Base-by-base conservation (phyloP, 148 eudicot species). In the Rhododendron griersonianum region DNA sequence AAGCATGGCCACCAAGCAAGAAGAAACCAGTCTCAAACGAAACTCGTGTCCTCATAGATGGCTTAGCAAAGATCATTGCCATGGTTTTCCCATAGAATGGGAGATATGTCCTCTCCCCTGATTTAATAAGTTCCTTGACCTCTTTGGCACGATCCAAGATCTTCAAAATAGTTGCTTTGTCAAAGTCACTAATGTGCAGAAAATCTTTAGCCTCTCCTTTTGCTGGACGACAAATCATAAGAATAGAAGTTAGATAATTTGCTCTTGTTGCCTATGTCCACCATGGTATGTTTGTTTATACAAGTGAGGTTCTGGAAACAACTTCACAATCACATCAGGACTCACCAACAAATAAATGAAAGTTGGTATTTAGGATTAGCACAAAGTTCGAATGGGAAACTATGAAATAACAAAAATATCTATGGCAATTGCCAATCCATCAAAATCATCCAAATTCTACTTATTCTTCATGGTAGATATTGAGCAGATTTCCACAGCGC, bases 51-150 rank as follows among this genome's bases (percentile, higher is more conserved):
- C 99, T 90, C 99, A 97, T 97, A 82, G 99, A 97, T 51, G 99
- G 99, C 88, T 97, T 97, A 69, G 99, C 95, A 93, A 97, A 97
- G 45, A 97, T 97, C 99, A 97, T 97, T 50, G 99, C 95, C 99
- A 97, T 94, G 77, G 94, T 90, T 93, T 93, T 97, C 53, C 99
- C 99, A 67, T 93, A 91, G 76, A 97, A 94, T 33, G 99, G 99
- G 83, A 93, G 96, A 87, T 91, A 94, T 50, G 98, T 91, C 89
- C 92, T 93, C 86, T 97, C 96, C 84, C 98, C 98, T 83, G 98
- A 95, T 90, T 97, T 95, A 13, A 97, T 87, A 67, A 92, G 79
- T 55, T 92, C 92, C 89, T 97, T 97, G 84, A 97, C 98, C 92
- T 94, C 96, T 85, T 65, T 80, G n/a, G 99, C 99, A n/a, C 95